Evolutionary conservation across 495 filamentous ascomycete genomes (phyloP).

Genomic region (Aspergillus asperescens): DNA sequence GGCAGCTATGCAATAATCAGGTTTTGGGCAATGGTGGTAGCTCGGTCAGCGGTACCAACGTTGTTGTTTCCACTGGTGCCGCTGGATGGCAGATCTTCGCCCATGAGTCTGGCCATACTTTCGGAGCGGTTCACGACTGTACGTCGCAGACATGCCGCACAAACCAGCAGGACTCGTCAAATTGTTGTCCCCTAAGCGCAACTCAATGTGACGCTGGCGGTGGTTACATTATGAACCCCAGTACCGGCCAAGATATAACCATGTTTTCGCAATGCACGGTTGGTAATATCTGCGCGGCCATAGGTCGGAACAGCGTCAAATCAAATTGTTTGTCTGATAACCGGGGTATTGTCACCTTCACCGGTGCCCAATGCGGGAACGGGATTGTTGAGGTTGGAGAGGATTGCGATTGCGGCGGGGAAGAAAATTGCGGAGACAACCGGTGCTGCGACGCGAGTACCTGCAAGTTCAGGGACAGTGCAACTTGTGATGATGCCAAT

Average conservation of each 20-base stretch:
- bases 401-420: conserved; percentile 92
- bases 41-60: conserved; percentile 78
- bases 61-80: conserved; percentile 70
- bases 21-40: conserved; percentile 47
- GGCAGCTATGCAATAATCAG: conserved; percentile 71
- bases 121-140: conserved; percentile 95
- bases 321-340: conserved; percentile 75
- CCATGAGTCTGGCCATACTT: conserved; percentile 92
- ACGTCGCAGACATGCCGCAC: conserved; percentile 57
- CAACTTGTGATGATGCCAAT: conserved; percentile 84
- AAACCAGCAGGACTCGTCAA: conserved; percentile 57
- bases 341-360: conserved; percentile 77
- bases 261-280: conserved; percentile 83
- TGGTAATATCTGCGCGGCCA: conserved; percentile 92
- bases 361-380: conserved; percentile 84
- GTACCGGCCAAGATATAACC: conserved; percentile 63
- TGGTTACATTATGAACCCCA: conserved; percentile 93
- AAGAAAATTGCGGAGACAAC: conserved; percentile 63
- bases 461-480: conserved; percentile 73
- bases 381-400: conserved; percentile 93
- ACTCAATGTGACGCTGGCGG: conserved; percentile 68
- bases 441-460: conserved; percentile 79
- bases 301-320: conserved; percentile 73
- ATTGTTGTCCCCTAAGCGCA: conserved; percentile 80
- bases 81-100: conserved; percentile 96